Evolutionary conservation across 2,329 filamentous ascomycete genomes (phyloP).

Genomic region (Phialocephala subalpina): DNA sequence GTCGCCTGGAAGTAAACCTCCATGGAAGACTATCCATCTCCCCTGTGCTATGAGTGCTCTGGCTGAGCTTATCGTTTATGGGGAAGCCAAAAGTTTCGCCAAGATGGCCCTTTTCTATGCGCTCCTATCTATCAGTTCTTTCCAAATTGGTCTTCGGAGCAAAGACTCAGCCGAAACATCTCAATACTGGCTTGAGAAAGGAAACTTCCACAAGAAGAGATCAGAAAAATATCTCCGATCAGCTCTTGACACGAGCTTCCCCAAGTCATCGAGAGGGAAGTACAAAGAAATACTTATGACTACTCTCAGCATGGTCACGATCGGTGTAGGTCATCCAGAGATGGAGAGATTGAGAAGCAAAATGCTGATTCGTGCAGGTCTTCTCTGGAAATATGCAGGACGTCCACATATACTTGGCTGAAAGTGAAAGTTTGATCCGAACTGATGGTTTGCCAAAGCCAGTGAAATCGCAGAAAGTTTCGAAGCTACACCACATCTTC

Average conservation of each 20-base stretch:
- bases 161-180: constrained; percentile 12
- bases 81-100: constrained; percentile 25
- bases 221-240: constrained; percentile 16
- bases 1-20: constrained; percentile 24
- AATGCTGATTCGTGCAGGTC: constrained; percentile 13
- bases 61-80: constrained; percentile 28
- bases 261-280: constrained; percentile 25
- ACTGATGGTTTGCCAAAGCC: constrained; percentile 23
- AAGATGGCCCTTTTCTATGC: constrained; percentile 28
- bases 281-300: constrained; percentile 32
- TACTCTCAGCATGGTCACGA: constrained; percentile 29
- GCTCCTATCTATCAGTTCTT: constrained; percentile 28
- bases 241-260: constrained; percentile 14
- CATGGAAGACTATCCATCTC: constrained; percentile 31
- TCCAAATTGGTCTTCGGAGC: constrained; percentile 22
- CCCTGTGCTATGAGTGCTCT: constrained; percentile 31
- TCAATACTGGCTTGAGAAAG: constrained; percentile 20
- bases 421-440: constrained; percentile 27
- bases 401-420: constrained; percentile 23
- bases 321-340: constrained; percentile 21
- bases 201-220: constrained; percentile 19
- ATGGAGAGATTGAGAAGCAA: too few relatives aligned
- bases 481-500: constrained; percentile 30
- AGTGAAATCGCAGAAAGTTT: constrained; percentile 29
- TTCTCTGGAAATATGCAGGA: constrained; percentile 30